These are phyloP conservation scores for Aureococcus anophagefferens DNA, from an alignment of 108 stramenopile species.

Conservation along the genomic window DNA sequence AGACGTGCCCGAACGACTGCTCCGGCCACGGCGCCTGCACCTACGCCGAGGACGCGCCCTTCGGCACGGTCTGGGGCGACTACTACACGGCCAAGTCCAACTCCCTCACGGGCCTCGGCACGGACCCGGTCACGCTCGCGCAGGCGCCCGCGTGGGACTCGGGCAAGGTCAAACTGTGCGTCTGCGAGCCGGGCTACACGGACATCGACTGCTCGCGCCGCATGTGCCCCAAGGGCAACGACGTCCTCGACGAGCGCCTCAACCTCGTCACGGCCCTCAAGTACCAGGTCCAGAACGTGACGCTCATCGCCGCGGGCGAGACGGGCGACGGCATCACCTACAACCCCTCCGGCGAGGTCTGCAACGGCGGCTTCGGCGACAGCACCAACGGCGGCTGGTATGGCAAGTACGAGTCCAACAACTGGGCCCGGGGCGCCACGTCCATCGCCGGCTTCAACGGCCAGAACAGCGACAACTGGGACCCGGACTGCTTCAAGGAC, in stretches of 20 bases:
- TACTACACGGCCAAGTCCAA: constrained; percentile 23
- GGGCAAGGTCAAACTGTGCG: constrained; percentile 54
- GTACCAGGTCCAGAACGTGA: constrained; percentile 42
- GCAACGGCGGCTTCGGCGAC: constrained; percentile 13
- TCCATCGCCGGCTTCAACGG: no score
- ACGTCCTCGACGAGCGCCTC: constrained; percentile 46
- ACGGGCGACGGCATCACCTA: no score
- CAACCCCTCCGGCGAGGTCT: no score
- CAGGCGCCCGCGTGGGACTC: constrained; percentile 45
- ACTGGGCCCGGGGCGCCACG: no score
- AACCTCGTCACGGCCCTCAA: constrained; percentile 19
- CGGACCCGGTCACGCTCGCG: constrained; percentile 7
- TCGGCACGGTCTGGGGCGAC: constrained; percentile 36
- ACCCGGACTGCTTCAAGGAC: background rate
- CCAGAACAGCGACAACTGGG: no score
- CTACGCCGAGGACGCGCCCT: constrained; percentile 46
- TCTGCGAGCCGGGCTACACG: constrained; percentile 57
- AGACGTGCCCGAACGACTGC: constrained; percentile 50
- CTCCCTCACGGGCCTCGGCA: background rate
- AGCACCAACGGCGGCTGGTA: constrained; percentile 18
- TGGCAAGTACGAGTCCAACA: no score
- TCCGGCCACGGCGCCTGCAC: constrained; percentile 52
- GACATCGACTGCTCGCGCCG: constrained; percentile 54
- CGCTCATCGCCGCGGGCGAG: constrained; percentile 12
- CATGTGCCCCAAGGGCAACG: constrained; percentile 61